phyloP scores from a whole-genome alignment of 768 basidiomycete genomes.

The Xerocomus potaroensis region DNA sequence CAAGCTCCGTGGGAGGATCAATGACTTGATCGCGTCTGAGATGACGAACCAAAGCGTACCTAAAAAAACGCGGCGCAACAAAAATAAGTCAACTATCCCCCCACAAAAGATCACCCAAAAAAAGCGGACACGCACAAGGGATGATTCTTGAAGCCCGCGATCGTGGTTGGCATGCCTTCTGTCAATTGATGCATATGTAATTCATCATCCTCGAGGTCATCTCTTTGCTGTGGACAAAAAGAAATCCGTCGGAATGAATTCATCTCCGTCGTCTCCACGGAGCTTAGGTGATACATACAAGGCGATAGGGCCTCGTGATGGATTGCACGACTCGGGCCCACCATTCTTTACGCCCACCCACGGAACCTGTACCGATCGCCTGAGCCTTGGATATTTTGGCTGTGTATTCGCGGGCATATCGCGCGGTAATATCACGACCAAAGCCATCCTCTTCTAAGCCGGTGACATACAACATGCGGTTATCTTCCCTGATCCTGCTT shows the following conservation, averaged over 20 bases:
- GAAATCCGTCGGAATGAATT: constrained; percentile 7
- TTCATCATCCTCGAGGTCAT: constrained; percentile 91
- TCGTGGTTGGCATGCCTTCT: constrained; percentile 90
- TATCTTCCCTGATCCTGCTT: constrained; percentile 44
- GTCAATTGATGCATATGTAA: constrained; percentile 68
- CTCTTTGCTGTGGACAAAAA: constrained; percentile 61
- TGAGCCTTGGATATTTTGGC: constrained; percentile 80
- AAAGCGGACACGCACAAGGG: constrained; percentile 53
- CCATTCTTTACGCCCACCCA: constrained; percentile 73
- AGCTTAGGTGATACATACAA: constrained; percentile 48
- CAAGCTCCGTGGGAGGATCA: constrained; percentile 74
- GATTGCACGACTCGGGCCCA: constrained; percentile 68
- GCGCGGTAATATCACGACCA: constrained; percentile 84
- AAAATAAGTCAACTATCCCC: constrained; percentile 1
- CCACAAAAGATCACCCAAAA: constrained; percentile 23
- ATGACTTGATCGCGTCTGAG: constrained; percentile 86
- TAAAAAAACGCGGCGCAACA: constrained; percentile 25
- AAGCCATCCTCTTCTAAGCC: constrained; percentile 94
- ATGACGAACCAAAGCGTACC: constrained; percentile 83
- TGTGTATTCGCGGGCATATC: constrained; percentile 80
- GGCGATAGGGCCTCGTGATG: constrained; percentile 71
- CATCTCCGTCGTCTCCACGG: constrained; percentile 19
- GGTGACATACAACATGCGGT: constrained; percentile 89
- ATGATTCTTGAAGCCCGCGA: constrained; percentile 94
- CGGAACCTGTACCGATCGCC: constrained; percentile 45